A percentile compares a stretch with the other conserved stretches of the same genome.
phyloP scores from a whole-genome alignment of 371 early-diverging fungal species.

The Choanephora cucurbitarum region DNA sequence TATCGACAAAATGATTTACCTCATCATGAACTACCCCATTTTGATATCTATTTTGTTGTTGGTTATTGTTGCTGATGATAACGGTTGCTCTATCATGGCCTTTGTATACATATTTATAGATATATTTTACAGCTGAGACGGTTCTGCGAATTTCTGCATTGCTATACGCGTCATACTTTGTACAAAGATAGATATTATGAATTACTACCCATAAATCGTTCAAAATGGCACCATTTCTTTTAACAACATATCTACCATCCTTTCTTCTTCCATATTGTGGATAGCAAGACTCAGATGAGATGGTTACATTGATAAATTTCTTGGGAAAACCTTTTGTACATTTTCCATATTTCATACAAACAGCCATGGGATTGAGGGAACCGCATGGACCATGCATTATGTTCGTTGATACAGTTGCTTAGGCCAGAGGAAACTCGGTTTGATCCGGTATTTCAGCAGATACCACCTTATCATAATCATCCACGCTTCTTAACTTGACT shows the following conservation, averaged over 20 bases:
- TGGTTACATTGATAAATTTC: neutral
- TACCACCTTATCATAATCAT: constrained; percentile 25
- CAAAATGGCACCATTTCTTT: neutral
- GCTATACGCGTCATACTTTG: constrained; percentile 33
- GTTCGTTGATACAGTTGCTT: constrained; percentile 21
- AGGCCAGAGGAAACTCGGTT: constrained; percentile 16
- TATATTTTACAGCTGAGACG: constrained; percentile 32
- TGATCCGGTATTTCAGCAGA: constrained; percentile 37
- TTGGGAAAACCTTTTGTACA: constrained; percentile 8
- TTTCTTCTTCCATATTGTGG: neutral
- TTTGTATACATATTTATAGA: too few species aligned
- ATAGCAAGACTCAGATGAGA: neutral
- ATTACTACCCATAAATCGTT: constrained; percentile 39
- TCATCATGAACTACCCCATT: too few species aligned
- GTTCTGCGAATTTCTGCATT: constrained; percentile 26
- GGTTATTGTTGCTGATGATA: neutral
- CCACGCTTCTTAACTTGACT: constrained; percentile 17
- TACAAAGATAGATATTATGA: constrained; percentile 12
- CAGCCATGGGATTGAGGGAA: constrained; percentile 7
- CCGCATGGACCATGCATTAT: constrained; percentile 49
- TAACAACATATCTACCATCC: neutral
- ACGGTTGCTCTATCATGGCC: constrained; percentile 22
- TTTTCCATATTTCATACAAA: constrained; percentile 27
- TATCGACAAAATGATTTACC: constrained; percentile 16
- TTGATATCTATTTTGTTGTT: too few species aligned